Percentiles rank a stretch among this genome's conserved stretches.
phyloP scores from a whole-genome alignment of 202 grass and related monocot genomes.

The Setaria italica region DNA sequence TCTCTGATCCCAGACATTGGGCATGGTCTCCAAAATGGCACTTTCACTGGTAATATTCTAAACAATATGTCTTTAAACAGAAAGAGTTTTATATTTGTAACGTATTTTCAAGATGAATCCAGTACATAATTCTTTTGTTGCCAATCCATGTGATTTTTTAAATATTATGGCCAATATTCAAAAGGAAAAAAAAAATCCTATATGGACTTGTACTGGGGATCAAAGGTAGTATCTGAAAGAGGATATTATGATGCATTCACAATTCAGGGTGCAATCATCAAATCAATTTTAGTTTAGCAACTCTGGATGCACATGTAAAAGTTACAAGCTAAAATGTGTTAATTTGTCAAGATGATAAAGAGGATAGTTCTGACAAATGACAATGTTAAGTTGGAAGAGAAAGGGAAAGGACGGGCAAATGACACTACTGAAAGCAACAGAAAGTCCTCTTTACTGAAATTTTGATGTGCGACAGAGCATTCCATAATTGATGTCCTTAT shows the following conservation, averaged over 20 bases:
- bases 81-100: not conserved
- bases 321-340: not conserved
- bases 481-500: not conserved
- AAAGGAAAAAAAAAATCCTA: not conserved
- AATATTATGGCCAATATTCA: not conserved
- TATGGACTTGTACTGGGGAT: not conserved
- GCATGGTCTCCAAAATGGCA: not conserved
- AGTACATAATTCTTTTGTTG: not conserved
- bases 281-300: not conserved
- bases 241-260: not conserved
- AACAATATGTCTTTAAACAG: not conserved
- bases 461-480: not conserved
- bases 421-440: not conserved
- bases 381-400: not conserved
- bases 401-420: not conserved
- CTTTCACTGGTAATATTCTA: not conserved
- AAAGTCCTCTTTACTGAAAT: not conserved
- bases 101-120: not conserved
- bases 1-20: not conserved
- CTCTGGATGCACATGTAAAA: not conserved
- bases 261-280: not conserved
- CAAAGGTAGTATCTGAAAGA: constrained; percentile 5
- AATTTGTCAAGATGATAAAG: not conserved
- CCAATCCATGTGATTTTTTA: not conserved
- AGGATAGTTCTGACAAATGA: not conserved